A percentile compares a stretch with the other conserved stretches of the same genome.
phyloP scores from a whole-genome alignment of 164 flowering plant species.

The Aristolochia fimbriata region DNA sequence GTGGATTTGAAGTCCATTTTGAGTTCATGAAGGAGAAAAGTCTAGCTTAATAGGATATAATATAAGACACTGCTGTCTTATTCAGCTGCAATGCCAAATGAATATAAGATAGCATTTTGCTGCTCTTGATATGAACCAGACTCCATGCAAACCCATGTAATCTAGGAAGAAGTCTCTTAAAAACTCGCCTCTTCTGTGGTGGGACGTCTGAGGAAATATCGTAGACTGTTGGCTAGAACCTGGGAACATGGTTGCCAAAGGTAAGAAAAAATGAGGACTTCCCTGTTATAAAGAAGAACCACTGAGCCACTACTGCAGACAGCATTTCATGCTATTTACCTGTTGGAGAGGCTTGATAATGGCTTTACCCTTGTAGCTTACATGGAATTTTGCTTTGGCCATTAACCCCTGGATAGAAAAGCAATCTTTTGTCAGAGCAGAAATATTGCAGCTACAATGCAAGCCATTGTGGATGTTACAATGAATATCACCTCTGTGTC shows the following conservation, averaged over 20 bases:
- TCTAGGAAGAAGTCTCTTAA: conserved; percentile 21
- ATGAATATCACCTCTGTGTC: conserved; percentile 73
- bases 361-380: conserved; percentile 76
- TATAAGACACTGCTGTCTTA: too few relatives aligned
- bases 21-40: too few relatives aligned
- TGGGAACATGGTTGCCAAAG: conserved; percentile 16
- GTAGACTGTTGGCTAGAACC: conserved; percentile 88
- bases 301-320: neutral
- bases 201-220: conserved; percentile 91
- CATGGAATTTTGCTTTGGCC: conserved; percentile 97
- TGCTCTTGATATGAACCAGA: too few relatives aligned
- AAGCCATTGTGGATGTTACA: too few relatives aligned
- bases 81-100: neutral
- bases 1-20: too few relatives aligned
- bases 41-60: too few relatives aligned
- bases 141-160: too few relatives aligned
- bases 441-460: too few relatives aligned
- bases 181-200: conserved; percentile 87
- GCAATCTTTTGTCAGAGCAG: neutral
- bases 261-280: neutral
- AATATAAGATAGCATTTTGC: neutral
- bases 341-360: conserved; percentile 80
- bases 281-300: neutral
- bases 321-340: conserved; percentile 17
- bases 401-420: conserved; percentile 55